phyloP scores from a whole-genome alignment of 1,139 yeast species.

The Blastobotrys niveus region DNA sequence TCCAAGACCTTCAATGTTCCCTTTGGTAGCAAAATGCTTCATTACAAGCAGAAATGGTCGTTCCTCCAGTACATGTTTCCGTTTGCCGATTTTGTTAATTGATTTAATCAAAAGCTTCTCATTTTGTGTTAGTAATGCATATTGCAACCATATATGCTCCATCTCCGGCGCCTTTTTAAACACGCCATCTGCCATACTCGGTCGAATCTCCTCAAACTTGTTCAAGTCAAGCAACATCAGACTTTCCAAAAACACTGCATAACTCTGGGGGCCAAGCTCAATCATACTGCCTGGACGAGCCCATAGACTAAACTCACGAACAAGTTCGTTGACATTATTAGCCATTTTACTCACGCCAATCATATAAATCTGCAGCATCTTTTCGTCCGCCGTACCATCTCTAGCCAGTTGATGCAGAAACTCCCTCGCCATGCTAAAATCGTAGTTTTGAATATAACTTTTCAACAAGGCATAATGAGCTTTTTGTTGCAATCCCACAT shows the following conservation, averaged over 20 bases:
- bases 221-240: constrained; percentile 3
- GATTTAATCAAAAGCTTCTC: constrained; percentile 14
- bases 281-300: background rate
- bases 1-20: constrained; percentile 13
- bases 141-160: constrained; percentile 17
- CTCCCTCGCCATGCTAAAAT: constrained; percentile 24
- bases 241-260: constrained; percentile 8
- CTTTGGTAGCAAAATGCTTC: constrained; percentile 11
- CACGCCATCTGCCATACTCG: background rate
- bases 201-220: constrained; percentile 4
- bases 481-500: constrained; percentile 15
- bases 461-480: constrained; percentile 19
- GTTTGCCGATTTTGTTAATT: constrained; percentile 9
- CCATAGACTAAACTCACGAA: constrained; percentile 22
- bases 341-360: constrained; percentile 19
- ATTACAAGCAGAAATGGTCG: constrained; percentile 11
- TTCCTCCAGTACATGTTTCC: constrained; percentile 1
- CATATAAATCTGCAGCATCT: constrained; percentile 19
- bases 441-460: constrained; percentile 20
- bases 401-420: constrained; percentile 23
- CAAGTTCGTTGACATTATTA: constrained; percentile 19
- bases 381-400: constrained; percentile 16
- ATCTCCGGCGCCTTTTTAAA: constrained; percentile 14
- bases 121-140: constrained; percentile 16
- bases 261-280: constrained; percentile 6